Percentiles rank a stretch among this genome's conserved stretches.
Evolutionary conservation across 495 filamentous ascomycete species (phyloP).

Genomic region (Annulohypoxylon stygium): DNA sequence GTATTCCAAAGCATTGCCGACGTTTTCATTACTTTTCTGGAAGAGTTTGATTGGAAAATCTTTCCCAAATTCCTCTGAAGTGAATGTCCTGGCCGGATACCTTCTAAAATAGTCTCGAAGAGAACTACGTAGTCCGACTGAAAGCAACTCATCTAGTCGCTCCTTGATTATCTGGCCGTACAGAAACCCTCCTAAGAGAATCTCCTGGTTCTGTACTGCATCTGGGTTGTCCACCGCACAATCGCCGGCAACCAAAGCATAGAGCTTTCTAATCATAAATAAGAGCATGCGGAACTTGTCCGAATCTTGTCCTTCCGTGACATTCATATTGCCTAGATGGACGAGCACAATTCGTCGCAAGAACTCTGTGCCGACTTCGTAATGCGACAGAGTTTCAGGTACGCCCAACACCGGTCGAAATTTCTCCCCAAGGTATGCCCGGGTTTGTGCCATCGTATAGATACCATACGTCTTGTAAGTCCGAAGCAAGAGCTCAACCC

Average conservation of each 20-base stretch:
- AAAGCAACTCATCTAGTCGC: slow-evolving; percentile 87
- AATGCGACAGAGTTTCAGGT: slow-evolving; percentile 81
- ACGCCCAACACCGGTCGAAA: slow-evolving; percentile 89
- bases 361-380: slow-evolving; percentile 90
- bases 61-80: slow-evolving; percentile 75
- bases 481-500: slow-evolving; percentile 89
- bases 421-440: slow-evolving; percentile 86
- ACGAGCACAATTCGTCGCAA: slow-evolving; percentile 89
- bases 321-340: slow-evolving; percentile 85
- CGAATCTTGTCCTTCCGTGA: slow-evolving; percentile 81
- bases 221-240: slow-evolving; percentile 95
- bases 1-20: slow-evolving; percentile 88
- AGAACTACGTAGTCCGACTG: slow-evolving; percentile 68
- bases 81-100: slow-evolving; percentile 73
- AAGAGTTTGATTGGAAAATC: slow-evolving; percentile 85
- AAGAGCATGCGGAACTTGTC: slow-evolving; percentile 96
- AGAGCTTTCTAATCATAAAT: slow-evolving; percentile 97
- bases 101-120: slow-evolving; percentile 78
- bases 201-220: slow-evolving; percentile 93
- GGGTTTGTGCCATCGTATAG: slow-evolving; percentile 80
- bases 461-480: slow-evolving; percentile 92
- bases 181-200: slow-evolving; percentile 90
- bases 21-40: slow-evolving; percentile 83
- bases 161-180: slow-evolving; percentile 98
- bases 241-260: slow-evolving; percentile 90